Evolutionary conservation across 2,329 filamentous ascomycete species (phyloP).

Genomic region (Cercospora sp.): DNA sequence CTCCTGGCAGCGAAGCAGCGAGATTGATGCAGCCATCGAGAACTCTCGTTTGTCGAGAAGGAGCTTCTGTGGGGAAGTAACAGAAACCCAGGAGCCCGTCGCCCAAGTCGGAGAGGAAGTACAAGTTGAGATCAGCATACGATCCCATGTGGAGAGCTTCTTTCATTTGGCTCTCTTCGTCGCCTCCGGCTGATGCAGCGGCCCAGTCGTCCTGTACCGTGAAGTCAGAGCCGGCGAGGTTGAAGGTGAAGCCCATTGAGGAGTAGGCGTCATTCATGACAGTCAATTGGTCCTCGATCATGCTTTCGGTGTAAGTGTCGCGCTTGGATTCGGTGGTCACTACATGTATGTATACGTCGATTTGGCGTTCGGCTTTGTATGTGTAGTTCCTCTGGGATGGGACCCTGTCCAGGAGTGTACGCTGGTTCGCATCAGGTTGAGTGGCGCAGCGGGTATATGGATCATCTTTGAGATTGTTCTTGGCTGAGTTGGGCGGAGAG

Average conservation of each 20-base stretch:
- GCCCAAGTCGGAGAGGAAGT: slow-evolving; percentile 56
- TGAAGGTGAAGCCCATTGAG: slow-evolving; percentile 47
- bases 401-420: slow-evolving; percentile 5
- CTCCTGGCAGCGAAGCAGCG: slow-evolving; percentile 54
- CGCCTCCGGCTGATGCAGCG: slow-evolving; percentile 46
- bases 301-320: slow-evolving; percentile 37
- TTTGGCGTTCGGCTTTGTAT: slow-evolving; percentile 7
- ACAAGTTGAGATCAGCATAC: slow-evolving; percentile 57
- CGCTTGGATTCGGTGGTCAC: slow-evolving; percentile 40
- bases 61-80: slow-evolving; percentile 34
- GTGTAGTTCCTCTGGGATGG: slow-evolving; percentile 13
- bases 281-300: slow-evolving; percentile 14
- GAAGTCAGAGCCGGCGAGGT: slow-evolving; percentile 49
- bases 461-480: neutral
- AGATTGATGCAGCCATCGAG: slow-evolving; percentile 58
- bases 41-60: slow-evolving; percentile 44
- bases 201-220: slow-evolving; percentile 57
- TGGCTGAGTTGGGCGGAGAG: neutral
- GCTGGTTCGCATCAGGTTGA: slow-evolving; percentile 6
- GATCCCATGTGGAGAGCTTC: slow-evolving; percentile 52
- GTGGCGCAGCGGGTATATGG: slow-evolving; percentile 9
- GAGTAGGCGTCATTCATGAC: slow-evolving; percentile 40
- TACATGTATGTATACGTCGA: slow-evolving; percentile 44
- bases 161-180: slow-evolving; percentile 50
- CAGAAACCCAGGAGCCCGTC: slow-evolving; percentile 30